Base-by-base conservation (phyloP, 192 early-diverging fungal genomes). In the Mortierella hygrophila region DNA sequence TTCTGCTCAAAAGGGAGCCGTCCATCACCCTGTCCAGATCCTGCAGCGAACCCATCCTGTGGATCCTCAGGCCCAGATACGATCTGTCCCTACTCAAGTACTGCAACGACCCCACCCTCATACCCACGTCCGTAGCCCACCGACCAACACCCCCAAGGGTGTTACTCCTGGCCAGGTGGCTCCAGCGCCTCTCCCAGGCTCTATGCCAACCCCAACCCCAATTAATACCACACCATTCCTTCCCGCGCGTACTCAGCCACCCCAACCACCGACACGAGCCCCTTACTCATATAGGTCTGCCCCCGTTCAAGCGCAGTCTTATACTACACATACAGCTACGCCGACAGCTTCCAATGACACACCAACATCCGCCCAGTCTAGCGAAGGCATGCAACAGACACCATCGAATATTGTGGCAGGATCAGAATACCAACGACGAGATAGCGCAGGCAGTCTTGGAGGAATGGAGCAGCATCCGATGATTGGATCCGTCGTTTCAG, bases 21-120 rank as follows among this genome's bases (percentile, higher is more conserved):
- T 47, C 7, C n/a, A 40, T 1, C 77, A 74, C 44, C 78, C 77
- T 26, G 57, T 85, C 0, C 82, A 85, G 32, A 85, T 85, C 55
- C 54, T 85, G 44, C 77, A 85, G 41, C 77, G 82, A 29, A 78
- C 65, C 11, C 65, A 35, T 8, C 16, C 74, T 44, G 26, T 79
- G 52, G 72, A 77, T 6, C 68, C 77, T 9, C 76, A 79, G 63
- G 73, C 72, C 6, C 77, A 79, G 26, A 72, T 85, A 74, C 72
- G 74, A 5, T 70, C 82, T n/a, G 83, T 79, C 4, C 83, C 83
- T 2, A 85, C 78, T 0, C 83, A 85, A 38, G 78, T 85, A 46
- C 74, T 85, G 20, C 82, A 85, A 49, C 77, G 81, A 29, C 73
- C 81, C 0, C 46, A 70, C 23, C 9, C n/a, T 42, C 72, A 80